Evolutionary conservation across 768 basidiomycete species (phyloP), one percentile per base, ranked within the genome.

Genomic region (Hysterangium stoloniferum): DNA sequence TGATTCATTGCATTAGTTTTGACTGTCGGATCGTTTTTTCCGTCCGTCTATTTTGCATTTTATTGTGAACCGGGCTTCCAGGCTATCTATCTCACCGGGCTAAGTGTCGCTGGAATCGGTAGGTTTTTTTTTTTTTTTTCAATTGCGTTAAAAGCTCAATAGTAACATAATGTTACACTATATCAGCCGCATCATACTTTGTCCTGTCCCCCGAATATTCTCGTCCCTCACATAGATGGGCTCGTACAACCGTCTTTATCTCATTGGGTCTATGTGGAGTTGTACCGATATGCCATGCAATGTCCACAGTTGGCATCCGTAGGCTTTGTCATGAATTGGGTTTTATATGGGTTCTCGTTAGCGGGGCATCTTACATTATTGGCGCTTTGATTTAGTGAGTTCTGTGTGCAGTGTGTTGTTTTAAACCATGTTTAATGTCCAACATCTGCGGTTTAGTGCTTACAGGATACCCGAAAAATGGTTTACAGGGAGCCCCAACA

Each of bases 301-400:
- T 85, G 24, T 29, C 74, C 31, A 70, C 69, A 7, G 79, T 86
- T 59, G 88, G 85, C 24, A 64, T 76, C 48, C 56, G 65, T 46
- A 73, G 71, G 52, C 66, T 86, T 34, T 63, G 77, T 35, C 62
- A 67, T 48, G 77, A 80, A 48, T 79, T 87, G 72, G 86, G 88
- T 44, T 74, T 86, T 54, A 69, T 71, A 11, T 88, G 84, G 81
- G 65, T 92, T 22, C 56, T 86, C 15, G 61, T 73, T 8, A 84
- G 84, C 31, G 90, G 79, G n/a, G 73, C 67, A 6, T 68, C 87
- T 52, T 94, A 94, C 64, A 82, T 93, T 61, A 59, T 61, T 22
- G 92, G 91, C 33, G 91, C 91, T 22, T 63, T 87, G 54, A 69
- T 90, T 33, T 94, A 89, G 86, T 90, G 72, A 65, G 88, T 60